Percentiles rank a stretch among this genome's conserved stretches.
Evolutionary conservation across 164 flowering plant genomes (phyloP).

Genomic region (Echeveria elegans): DNA sequence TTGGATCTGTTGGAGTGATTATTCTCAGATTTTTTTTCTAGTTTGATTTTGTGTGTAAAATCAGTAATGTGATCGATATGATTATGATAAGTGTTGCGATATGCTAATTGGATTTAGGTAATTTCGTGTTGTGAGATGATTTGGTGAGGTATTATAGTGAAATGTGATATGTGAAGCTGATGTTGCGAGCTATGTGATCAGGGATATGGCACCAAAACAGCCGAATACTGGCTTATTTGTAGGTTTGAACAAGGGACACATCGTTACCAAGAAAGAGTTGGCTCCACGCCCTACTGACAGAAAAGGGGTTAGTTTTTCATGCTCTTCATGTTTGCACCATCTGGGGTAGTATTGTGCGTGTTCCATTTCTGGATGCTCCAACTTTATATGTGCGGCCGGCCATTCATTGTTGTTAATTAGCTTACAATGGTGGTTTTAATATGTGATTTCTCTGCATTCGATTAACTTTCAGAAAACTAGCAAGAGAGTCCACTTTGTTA

Average conservation of each 20-base stretch:
- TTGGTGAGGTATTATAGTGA: neutral
- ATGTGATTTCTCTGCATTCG: neutral
- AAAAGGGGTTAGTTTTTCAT: constrained; percentile 29
- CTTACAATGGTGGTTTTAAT: neutral
- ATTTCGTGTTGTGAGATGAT: neutral
- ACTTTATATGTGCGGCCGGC: too few species aligned
- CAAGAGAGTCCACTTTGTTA: constrained; percentile 1
- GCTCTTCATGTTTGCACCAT: neutral
- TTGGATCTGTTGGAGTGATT: too few species aligned
- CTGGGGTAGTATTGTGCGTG: neutral
- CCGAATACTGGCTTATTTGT: constrained; percentile 55
- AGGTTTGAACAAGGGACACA: constrained; percentile 59
- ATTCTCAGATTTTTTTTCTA: too few species aligned
- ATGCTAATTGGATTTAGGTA: neutral
- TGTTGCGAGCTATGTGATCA: neutral
- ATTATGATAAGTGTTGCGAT: neutral
- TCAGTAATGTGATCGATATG: too few species aligned
- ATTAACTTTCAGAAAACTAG: neutral
- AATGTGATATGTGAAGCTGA: neutral
- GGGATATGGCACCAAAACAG: constrained; percentile 52
- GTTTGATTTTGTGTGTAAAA: too few species aligned
- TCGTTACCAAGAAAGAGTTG: constrained; percentile 37
- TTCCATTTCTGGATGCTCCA: too few species aligned
- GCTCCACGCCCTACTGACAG: constrained; percentile 49
- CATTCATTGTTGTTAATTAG: too few species aligned